Conservation (phyloP, 2,329 filamentous ascomycete species). For the Claviceps digitariae region DNA sequence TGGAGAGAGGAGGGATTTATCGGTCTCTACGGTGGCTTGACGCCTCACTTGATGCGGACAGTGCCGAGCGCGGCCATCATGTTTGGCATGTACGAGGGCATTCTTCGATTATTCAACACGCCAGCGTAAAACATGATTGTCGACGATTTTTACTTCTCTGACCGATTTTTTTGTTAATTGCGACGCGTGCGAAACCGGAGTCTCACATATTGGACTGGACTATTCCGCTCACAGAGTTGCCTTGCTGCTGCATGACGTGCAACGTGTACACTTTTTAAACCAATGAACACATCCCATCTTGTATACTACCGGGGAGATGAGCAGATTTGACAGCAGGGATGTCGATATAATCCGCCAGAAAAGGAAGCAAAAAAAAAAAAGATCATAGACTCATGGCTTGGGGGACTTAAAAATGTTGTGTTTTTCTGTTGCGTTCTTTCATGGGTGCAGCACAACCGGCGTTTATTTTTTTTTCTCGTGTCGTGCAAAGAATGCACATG, state of each 20-base stretch:
- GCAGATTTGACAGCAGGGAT: neutral
- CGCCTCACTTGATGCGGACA: conserved; percentile 79
- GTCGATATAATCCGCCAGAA: neutral
- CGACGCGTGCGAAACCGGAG: neutral
- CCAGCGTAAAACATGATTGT: conserved; percentile 14
- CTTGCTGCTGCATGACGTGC: neutral
- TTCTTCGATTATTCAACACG: conserved; percentile 34
- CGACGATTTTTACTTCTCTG: neutral
- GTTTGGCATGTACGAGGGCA: conserved; percentile 74
- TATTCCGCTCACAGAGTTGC: neutral
- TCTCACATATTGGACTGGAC: neutral
- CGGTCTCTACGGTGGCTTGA: conserved; percentile 79
- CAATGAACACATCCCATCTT: neutral
- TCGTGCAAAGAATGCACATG: too few species aligned
- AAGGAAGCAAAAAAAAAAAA: neutral
- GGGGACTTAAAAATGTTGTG: neutral
- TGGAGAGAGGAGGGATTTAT: conserved; percentile 80
- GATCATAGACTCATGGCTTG: neutral
- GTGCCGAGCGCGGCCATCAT: conserved; percentile 91
- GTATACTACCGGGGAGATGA: neutral
- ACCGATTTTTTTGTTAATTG: neutral
- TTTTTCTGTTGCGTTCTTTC: neutral
- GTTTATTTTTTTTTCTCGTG: neutral
- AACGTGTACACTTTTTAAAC: neutral
- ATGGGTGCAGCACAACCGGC: neutral